phyloP scores from a whole-genome alignment of 2,329 filamentous ascomycete species.

The Aspergillus hiratsukae region DNA sequence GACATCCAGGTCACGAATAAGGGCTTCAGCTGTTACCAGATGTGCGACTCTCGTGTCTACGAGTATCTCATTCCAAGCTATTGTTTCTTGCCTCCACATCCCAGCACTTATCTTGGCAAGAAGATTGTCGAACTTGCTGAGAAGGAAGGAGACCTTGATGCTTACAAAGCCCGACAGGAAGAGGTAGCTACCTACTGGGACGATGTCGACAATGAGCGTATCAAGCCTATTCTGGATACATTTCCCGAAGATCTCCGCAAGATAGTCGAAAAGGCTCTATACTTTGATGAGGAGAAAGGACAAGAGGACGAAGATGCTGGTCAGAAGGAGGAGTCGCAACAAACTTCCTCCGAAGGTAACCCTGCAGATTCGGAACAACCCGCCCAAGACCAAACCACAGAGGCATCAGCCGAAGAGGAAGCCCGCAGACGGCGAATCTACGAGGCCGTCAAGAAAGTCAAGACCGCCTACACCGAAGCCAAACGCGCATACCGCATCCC shows the following conservation, averaged over 20 bases:
- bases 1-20: constrained; percentile 86
- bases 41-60: constrained; percentile 93
- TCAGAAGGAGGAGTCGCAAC: constrained; percentile 13
- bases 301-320: constrained; percentile 20
- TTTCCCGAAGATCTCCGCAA: constrained; percentile 40
- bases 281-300: constrained; percentile 33
- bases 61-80: constrained; percentile 96
- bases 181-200: constrained; percentile 82
- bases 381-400: neutral
- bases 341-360: constrained; percentile 10
- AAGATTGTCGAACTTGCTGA: constrained; percentile 75
- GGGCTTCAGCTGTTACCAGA: constrained; percentile 89
- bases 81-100: constrained; percentile 86
- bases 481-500: constrained; percentile 83
- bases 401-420: constrained; percentile 11
- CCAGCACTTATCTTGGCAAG: constrained; percentile 77
- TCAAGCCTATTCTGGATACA: constrained; percentile 61
- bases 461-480: constrained; percentile 73
- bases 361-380: constrained; percentile 1
- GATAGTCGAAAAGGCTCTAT: constrained; percentile 39
- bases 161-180: constrained; percentile 63
- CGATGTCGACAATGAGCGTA: constrained; percentile 71
- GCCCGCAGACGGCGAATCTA: constrained; percentile 50
- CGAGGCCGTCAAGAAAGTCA: constrained; percentile 66
- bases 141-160: constrained; percentile 66